Evolutionary conservation across 371 early-diverging fungal genomes (phyloP), one percentile per base, ranked within the genome.

Genomic region (Pancytospora philotis): DNA sequence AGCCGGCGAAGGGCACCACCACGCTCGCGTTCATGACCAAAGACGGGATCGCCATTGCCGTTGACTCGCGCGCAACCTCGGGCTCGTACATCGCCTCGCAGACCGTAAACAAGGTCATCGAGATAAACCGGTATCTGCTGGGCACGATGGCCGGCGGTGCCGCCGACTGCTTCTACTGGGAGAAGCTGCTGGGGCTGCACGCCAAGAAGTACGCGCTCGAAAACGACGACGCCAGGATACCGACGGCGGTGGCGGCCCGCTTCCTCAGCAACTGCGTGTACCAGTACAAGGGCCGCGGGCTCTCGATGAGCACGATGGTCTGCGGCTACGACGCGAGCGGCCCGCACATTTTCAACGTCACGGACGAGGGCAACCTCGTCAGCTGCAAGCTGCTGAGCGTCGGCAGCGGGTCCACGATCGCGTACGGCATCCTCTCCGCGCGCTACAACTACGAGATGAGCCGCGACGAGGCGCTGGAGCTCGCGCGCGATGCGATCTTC

Each of bases 131-230:
- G 45, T 92, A 92, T 80, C 83, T 99, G 56, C 84, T 98, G 68
- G 98, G 98, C 50, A 98, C 98, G 27, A 93, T 98, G 94, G 98
- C 99, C 39, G 99, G 99, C 69, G 97, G 99, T 82, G 99, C 99
- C 30, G 98, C 98, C n/a, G 99, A 99, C 80, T 98, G 98, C 84
- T 87, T 86, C 58, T 98, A 87, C 82, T 98, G 98, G 98, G 95
- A 97, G 79, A 88, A 95, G 62, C 89, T 92, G 73, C 86, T 98
- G 71, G 98, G 96, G 16, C 84, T 91, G 73, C 86, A 92, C 67
- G 95, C 77, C 48, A 86, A 88, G 72, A 80, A 90, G 66, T 90
- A 93, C 77, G 95, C 95, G 83, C 84, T 99, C 61, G 50, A 57
- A 34, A 85, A 90, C 73, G 92, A 96, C 84, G 92, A 91, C 81